Base-by-base conservation (phyloP, 805 yeast genomes). In the Kregervanrija delftensis region DNA sequence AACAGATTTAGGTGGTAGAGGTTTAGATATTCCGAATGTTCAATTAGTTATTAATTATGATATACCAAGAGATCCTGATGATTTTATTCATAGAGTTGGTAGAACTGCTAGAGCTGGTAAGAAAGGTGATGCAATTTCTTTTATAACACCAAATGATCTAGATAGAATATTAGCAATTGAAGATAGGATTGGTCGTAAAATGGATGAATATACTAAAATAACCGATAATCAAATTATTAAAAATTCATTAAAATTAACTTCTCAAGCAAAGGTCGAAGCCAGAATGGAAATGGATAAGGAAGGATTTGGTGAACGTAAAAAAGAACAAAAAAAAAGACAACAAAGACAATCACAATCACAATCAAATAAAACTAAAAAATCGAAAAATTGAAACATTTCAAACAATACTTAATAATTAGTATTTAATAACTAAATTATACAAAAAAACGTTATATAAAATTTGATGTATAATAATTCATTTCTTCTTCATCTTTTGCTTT, bases 91-190 rank as follows among this genome's bases (percentile, higher is more conserved):
- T 62, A 72, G 96, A 65, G 96, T 90, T 32, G 97, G 97, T 46
- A 83, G 97, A 71, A 89, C 96, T 32, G 99, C 98, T 9, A 85
- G 99, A 76, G 98, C 98, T 2, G 98, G 98, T 2, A 74, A 95
- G 55, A 67, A 69, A 41, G 99, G 99, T 67, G 87, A 80, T 50
- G 76, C 95, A 6, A 69, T 93, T 1, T 78, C 93, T 11, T 73
- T 93, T 47, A 84, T 93, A 4, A 79, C 95, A 1, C 96, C 90
- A 55, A 79, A 83, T 47, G 99, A 91, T 60, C 81, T 93, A 11
- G 74, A 72, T 22, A 74, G 98, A 56, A 74, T 93, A 5, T 76
- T 84, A 49, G 82, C 91, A 6, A 91, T 93, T 43, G 99, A 93
- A 61, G 87, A 79, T 44, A 74, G 97, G 53, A 84, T 88, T 36